Conservation (phyloP, 345 rosid species). For the Leavenworthia alabamica region DNA sequence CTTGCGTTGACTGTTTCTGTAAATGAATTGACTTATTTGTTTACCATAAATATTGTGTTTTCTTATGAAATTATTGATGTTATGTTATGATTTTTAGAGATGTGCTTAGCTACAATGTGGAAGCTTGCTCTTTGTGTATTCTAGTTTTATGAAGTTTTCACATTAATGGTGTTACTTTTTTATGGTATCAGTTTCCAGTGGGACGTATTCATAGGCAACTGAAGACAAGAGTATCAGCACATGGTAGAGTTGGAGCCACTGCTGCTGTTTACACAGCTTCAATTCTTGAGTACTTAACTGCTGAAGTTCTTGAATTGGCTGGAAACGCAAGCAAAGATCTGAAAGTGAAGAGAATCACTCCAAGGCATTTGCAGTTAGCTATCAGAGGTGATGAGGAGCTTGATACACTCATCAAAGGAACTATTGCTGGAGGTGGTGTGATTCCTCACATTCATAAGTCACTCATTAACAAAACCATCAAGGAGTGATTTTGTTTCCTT, state of each 20-base stretch:
- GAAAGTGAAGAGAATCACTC: slow-evolving; percentile 70
- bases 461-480: slow-evolving; percentile 72
- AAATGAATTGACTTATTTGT: not conserved
- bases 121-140: not conserved
- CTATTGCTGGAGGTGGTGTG: slow-evolving; percentile 76
- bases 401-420: slow-evolving; percentile 71
- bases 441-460: slow-evolving; percentile 94
- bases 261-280: slow-evolving; percentile 81
- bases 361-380: slow-evolving; percentile 58
- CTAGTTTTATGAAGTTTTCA: not conserved
- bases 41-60: not conserved
- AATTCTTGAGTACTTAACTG: slow-evolving; percentile 66
- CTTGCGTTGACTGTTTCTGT: not conserved
- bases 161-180: not conserved
- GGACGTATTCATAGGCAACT: slow-evolving; percentile 75
- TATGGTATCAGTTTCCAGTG: slow-evolving; percentile 51
- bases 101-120: not conserved
- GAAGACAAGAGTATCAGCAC: slow-evolving; percentile 48
- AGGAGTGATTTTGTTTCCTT: slow-evolving; percentile 41
- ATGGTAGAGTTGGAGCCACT: slow-evolving; percentile 76
- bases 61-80: not conserved
- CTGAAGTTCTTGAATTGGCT: slow-evolving; percentile 72
- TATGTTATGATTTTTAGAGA: too few relatives aligned
- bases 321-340: slow-evolving; percentile 78
- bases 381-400: slow-evolving; percentile 61